Conservation (phyloP, 2,329 filamentous ascomycete genomes). For the Neurospora sp. region DNA sequence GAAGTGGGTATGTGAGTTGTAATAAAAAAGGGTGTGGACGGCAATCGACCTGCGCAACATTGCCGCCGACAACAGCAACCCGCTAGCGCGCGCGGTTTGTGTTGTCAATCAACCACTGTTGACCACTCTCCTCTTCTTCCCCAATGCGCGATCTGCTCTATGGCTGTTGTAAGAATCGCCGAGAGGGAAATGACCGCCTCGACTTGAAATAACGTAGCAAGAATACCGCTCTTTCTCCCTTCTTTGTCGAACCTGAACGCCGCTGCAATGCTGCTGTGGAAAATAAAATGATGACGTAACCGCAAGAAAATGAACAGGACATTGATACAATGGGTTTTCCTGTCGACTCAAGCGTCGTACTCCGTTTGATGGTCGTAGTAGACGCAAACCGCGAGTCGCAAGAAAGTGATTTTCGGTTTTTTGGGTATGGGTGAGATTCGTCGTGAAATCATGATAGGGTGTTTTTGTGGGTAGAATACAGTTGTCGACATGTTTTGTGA, state of each 20-base stretch:
- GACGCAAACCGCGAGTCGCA: background rate
- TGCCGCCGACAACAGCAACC: background rate
- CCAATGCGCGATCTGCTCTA: background rate
- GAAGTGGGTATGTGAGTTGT: background rate
- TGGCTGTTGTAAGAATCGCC: background rate
- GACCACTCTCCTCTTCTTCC: background rate
- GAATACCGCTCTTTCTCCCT: slow-evolving; percentile 9
- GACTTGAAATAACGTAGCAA: background rate
- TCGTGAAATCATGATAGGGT: slow-evolving; percentile 17
- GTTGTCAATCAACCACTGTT: background rate
- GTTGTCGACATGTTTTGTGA: slow-evolving; percentile 6
- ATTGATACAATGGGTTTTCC: slow-evolving; percentile 25
- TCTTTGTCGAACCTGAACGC: slow-evolving; percentile 36
- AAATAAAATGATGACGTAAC: slow-evolving; percentile 13
- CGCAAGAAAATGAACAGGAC: slow-evolving; percentile 19
- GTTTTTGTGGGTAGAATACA: slow-evolving; percentile 12
- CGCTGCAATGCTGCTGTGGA: slow-evolving; percentile 43
- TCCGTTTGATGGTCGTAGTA: slow-evolving; percentile 3
- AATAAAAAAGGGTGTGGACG: background rate
- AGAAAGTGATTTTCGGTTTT: slow-evolving; percentile 5
- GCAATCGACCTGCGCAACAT: background rate
- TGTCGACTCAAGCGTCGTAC: background rate
- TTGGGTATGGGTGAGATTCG: slow-evolving; percentile 9
- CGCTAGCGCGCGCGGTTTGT: background rate
- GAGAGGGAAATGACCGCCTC: background rate